Evolutionary conservation across 1,284 basidiomycete genomes (phyloP).

Genomic region (Earliella scabrosa): DNA sequence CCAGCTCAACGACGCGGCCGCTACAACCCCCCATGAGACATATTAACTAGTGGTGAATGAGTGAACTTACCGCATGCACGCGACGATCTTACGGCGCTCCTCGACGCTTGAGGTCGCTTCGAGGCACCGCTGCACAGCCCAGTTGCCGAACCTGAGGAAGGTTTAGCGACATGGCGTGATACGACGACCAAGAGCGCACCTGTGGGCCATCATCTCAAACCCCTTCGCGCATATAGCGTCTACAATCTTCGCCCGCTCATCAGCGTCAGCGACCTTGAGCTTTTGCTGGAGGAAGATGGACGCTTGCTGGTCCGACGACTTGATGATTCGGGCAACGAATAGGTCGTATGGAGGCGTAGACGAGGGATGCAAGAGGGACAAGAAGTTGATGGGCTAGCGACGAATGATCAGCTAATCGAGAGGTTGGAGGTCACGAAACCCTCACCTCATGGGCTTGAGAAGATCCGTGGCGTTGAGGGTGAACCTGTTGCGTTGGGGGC

Average conservation of each 20-base stretch:
- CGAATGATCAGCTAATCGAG: background rate
- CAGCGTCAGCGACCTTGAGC: slow-evolving; percentile 79
- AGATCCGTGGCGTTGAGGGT: slow-evolving; percentile 22
- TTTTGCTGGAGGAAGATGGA: slow-evolving; percentile 89
- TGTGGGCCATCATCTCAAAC: slow-evolving; percentile 88
- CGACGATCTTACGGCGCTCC: slow-evolving; percentile 77
- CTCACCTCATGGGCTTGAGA: slow-evolving; percentile 44
- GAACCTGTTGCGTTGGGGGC: slow-evolving; percentile 13
- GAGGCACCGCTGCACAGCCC: slow-evolving; percentile 84
- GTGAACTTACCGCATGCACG: slow-evolving; percentile 70
- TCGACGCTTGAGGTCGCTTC: slow-evolving; percentile 73
- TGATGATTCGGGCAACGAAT: slow-evolving; percentile 82
- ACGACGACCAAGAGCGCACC: slow-evolving; percentile 44
- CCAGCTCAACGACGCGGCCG: slow-evolving; percentile 79
- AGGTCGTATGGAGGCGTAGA: slow-evolving; percentile 80
- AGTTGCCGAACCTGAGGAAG: slow-evolving; percentile 73
- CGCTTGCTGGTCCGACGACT: slow-evolving; percentile 84
- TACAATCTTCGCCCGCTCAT: slow-evolving; percentile 78
- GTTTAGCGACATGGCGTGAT: slow-evolving; percentile 1
- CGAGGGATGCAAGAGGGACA: slow-evolving; percentile 79
- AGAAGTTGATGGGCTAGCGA: slow-evolving; percentile 79
- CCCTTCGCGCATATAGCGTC: slow-evolving; percentile 81
- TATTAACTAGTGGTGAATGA: background rate
- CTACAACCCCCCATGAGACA: slow-evolving; percentile 38
- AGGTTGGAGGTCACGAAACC: slow-evolving; percentile 3